Evolutionary conservation across 2,329 filamentous ascomycete species (phyloP), one percentile per base, ranked within the genome.

Genomic region (Cyphellophora attinorum): DNA sequence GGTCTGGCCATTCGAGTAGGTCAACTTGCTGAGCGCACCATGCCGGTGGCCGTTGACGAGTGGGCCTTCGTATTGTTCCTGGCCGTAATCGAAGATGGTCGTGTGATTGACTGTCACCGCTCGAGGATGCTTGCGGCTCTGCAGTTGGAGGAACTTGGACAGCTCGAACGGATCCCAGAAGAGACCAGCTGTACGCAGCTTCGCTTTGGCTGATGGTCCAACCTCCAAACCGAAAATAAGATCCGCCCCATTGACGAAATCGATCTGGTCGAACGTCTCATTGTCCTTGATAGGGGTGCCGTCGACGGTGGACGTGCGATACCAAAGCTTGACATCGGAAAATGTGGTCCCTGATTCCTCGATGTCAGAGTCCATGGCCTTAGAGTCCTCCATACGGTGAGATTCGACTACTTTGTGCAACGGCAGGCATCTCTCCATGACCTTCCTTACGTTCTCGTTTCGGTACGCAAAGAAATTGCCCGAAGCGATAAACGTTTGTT

Each of bases 11-110:
- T 61, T 64, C 41, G 68, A 62, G 19, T 61, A 61, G 44, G 76
- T 68, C 42, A 67, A 61, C 16, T 62, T 68, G 19, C 37, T 46
- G 33, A 72, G 72, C 14, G 62, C 55, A 31, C 75, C 75, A 47
- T 78, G 73, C 38, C 60, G 64, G 33, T 62, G 60, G 15, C 62
- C 62, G 33, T 64, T 66, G 11, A 62, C 56, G 34, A 70, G 61
- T 4, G 65, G 59, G 34, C 74, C 74, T 32, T 62, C 64, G 55
- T 74, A 77, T 52, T 66, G 73, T 33, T 75, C 66, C 11, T 37
- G 33, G 2, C 62, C 62, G 5, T 65, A 70, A 44, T 74, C 72
- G 34, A 68, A 66, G 42, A 59, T 55, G 33, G 70, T 67, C 35
- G 69, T 54, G 33, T 55, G 58, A 1, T 40, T 29, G n/a, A 35